Percentiles rank a stretch among this genome's conserved stretches.
These are phyloP conservation scores for Pseudevernia furfuracea DNA, from an alignment of 495 filamentous ascomycete species.

Conservation along the genomic window DNA sequence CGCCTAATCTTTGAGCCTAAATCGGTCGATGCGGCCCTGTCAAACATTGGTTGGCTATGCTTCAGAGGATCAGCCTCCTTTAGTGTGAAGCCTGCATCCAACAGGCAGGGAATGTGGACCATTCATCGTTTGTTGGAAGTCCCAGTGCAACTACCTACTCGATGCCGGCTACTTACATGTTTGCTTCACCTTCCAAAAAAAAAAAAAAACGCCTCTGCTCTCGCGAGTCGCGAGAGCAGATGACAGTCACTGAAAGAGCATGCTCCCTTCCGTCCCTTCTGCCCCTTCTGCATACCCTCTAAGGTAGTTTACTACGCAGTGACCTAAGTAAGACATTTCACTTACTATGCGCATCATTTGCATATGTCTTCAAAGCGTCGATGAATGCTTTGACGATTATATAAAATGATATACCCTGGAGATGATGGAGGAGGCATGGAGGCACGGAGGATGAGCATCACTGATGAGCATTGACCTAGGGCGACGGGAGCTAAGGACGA, in stretches of 20 bases:
- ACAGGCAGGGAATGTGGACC: slow-evolving; percentile 1
- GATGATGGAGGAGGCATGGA: background rate
- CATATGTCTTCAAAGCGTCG: background rate
- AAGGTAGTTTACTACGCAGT: background rate
- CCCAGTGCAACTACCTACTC: slow-evolving; percentile 2
- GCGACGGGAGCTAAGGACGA: slow-evolving; percentile 3
- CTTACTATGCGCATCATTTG: background rate
- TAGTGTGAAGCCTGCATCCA: slow-evolving; percentile 13
- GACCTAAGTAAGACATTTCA: background rate
- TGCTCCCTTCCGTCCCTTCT: no score
- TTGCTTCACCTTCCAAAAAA: no score
- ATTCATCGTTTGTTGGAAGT: background rate
- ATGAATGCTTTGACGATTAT: background rate
- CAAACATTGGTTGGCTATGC: slow-evolving; percentile 3
- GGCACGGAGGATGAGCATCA: no score
- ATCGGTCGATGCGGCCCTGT: slow-evolving; percentile 8
- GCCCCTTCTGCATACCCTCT: background rate
- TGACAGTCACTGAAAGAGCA: background rate
- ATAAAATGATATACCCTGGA: background rate
- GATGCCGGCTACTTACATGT: background rate
- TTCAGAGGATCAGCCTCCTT: background rate
- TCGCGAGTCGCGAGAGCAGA: background rate
- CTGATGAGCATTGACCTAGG: no score
- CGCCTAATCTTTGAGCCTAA: slow-evolving; percentile 10
- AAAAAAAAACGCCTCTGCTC: background rate